These are phyloP conservation scores for Gracilaria domingensis DNA, from an alignment of 23 red algal species.

Conservation along the genomic window DNA sequence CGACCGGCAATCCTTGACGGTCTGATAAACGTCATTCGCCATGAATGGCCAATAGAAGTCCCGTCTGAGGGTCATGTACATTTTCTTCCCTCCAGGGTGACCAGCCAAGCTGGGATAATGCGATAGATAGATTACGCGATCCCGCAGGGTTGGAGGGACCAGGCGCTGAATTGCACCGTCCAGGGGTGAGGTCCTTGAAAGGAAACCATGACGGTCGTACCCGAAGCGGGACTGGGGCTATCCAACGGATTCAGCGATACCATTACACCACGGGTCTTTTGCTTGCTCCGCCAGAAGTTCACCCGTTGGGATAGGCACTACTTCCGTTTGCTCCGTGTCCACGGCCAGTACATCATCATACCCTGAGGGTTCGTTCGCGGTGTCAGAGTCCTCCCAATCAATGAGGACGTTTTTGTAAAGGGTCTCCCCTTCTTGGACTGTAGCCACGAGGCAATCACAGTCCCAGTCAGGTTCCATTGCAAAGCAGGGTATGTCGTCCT, in stretches of 20 bases:
- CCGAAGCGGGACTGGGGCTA: not conserved
- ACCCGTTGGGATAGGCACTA: constrained; percentile 1
- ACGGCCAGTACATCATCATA: not conserved
- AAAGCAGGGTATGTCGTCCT: constrained; percentile 39
- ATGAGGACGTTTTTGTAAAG: constrained; percentile 23
- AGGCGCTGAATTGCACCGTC: constrained; percentile 45
- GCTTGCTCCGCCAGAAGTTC: constrained; percentile 33
- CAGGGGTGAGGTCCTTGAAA: constrained; percentile 11
- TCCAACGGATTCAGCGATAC: constrained; percentile 11
- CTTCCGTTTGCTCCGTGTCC: constrained; percentile 9
- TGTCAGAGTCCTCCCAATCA: not conserved
- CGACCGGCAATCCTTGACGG: constrained; percentile 26
- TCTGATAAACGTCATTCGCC: constrained; percentile 41
- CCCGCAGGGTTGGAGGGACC: constrained; percentile 36
- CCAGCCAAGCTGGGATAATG: constrained; percentile 48
- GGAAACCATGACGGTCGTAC: constrained; percentile 38
- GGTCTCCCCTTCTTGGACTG: constrained; percentile 26
- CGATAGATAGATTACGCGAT: constrained; percentile 34
- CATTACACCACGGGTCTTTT: constrained; percentile 20
- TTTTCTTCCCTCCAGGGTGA: constrained; percentile 44
- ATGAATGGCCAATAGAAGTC: constrained; percentile 73
- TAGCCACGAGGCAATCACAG: constrained; percentile 19
- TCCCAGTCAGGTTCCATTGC: constrained; percentile 7
- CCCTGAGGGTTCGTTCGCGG: not conserved
- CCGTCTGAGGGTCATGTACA: constrained; percentile 48